These are phyloP conservation scores for Raffaelea ambrosiae DNA, from an alignment of 2,329 filamentous ascomycete species.

Conservation along the genomic window DNA sequence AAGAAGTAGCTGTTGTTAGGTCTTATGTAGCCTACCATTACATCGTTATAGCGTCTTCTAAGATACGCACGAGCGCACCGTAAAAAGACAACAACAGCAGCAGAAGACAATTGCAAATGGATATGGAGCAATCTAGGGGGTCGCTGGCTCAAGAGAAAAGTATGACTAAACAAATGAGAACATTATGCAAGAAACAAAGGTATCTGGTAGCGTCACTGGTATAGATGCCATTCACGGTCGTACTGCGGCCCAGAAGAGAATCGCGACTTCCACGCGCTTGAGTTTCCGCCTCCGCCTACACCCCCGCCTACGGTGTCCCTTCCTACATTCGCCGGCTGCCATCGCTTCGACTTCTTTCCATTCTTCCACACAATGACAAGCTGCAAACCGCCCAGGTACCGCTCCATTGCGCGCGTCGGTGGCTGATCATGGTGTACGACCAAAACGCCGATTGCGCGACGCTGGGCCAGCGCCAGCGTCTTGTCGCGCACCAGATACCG, in stretches of 20 bases:
- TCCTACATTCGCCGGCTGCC: neutral
- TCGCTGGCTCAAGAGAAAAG: no score
- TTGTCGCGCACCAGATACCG: conserved; percentile 23
- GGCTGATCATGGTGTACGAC: conserved; percentile 17
- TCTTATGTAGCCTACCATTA: no score
- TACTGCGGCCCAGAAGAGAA: no score
- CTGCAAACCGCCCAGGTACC: conserved; percentile 20
- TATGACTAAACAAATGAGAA: neutral
- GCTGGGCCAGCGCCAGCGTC: conserved; percentile 19
- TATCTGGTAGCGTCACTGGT: neutral
- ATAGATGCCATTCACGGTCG: neutral
- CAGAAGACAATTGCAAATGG: no score
- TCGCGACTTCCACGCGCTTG: no score
- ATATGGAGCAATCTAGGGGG: no score
- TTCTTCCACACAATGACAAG: conserved; percentile 15
- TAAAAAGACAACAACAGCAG: no score
- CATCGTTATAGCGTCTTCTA: no score
- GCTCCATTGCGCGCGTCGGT: conserved; percentile 17
- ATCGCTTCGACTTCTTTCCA: conserved; percentile 4
- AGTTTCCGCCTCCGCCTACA: no score
- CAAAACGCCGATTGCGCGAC: conserved; percentile 21
- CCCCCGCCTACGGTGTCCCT: no score
- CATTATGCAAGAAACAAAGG: neutral
- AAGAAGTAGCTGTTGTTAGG: no score
- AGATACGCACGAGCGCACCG: no score